Evolutionary conservation across 2,329 filamentous ascomycete species (phyloP), one percentile per base, ranked within the genome.

Genomic region (Daldinia sp.): DNA sequence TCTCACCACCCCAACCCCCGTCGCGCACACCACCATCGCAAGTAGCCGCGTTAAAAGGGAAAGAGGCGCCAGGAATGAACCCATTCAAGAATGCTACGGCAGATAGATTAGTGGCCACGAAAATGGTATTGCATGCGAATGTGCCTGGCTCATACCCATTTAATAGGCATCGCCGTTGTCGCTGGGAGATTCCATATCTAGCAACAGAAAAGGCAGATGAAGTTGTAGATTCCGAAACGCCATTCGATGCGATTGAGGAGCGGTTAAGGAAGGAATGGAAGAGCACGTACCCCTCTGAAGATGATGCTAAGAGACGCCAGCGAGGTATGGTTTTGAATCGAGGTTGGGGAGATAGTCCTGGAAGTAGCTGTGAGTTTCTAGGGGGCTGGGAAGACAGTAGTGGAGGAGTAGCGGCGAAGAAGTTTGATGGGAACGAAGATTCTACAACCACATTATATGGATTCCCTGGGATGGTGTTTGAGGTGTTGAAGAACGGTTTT

Each of bases 111-210:
- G 93, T 96, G 0, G 94, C 92, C 5, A 96, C 93, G 0, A 98
- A 98, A 78, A 79, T 99, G n/a, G 89, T 98, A 18, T 85, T 99
- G 1, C 96, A 99, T 79, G 93, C 92, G 48, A 99, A 99, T 75
- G 90, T 98, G 2, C 96, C 96, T 0, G 96, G 96, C 0, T 97
- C 94, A 1, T 98, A 98, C 78, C 93, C 95, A 10, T 99, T 99
- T 82, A 98, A 99, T 80, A 89, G 96, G 4, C 94, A 98, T 79
- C 90, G 95, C 18, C 89, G 96, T 68, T 93, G 93, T 74, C 89
- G 94, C 44, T 99, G 96, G 96, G 89, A 90, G 58, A 90, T 97
- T 58, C 79, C 82, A 50, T 90, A 90, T 72, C 80, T 90, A 4
- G 39, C 61, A 74, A 78, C 12, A 81, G 87, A 9, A 78, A 83